Evolutionary conservation across 2,329 filamentous ascomycete species (phyloP).

Genomic region (Botryotinia calthae): DNA sequence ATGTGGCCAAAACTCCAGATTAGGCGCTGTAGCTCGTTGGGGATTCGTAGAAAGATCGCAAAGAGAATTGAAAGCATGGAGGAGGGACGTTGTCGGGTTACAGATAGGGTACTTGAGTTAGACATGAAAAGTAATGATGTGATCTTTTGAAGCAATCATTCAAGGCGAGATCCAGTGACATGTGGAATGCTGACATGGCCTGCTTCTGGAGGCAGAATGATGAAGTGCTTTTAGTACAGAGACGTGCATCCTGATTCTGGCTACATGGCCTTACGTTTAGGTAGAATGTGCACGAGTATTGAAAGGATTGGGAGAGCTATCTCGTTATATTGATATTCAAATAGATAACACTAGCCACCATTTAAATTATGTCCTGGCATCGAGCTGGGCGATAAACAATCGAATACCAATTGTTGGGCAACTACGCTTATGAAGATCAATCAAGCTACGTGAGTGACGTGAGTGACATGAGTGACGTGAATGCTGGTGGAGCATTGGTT

Average conservation of each 20-base stretch:
- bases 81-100: not conserved
- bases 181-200: not conserved
- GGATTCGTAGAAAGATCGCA: not conserved
- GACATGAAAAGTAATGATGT: not conserved
- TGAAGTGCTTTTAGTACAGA: not conserved
- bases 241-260: not conserved
- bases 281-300: not conserved
- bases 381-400: not conserved
- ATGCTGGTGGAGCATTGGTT: not conserved
- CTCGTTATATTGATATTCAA: not conserved
- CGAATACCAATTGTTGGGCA: not conserved
- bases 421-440: not conserved
- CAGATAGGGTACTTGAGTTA: not conserved
- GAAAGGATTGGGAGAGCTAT: not conserved
- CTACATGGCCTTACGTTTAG: not conserved
- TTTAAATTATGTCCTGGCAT: not conserved
- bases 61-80: not conserved
- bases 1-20: not conserved
- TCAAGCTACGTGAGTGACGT: not conserved
- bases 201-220: not conserved
- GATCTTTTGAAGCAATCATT: not conserved
- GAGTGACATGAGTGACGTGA: not conserved
- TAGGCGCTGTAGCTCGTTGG: not conserved
- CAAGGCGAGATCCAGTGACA: not conserved
- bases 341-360: not conserved